These are phyloP conservation scores for Phtheirospermum japonicum DNA, from an alignment of 257 asterid species.

Conservation along the genomic window DNA sequence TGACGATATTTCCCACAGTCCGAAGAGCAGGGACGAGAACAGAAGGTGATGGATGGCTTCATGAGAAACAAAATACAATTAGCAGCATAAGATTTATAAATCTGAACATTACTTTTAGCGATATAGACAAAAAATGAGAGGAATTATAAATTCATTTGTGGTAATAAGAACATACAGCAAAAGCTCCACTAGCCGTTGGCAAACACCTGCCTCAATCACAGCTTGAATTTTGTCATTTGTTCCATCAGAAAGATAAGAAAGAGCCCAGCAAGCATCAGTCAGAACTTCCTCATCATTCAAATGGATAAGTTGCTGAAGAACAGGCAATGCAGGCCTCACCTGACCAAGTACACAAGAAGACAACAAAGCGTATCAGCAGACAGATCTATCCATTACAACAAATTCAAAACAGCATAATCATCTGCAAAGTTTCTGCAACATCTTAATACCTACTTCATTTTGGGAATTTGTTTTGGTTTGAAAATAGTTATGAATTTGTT, in stretches of 20 bases:
- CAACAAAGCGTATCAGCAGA: not conserved
- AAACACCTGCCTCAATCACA: constrained; percentile 84
- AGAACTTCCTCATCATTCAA: constrained; percentile 87
- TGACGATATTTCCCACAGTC: constrained; percentile 88
- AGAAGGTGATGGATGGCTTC: constrained; percentile 87
- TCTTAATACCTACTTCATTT: not conserved
- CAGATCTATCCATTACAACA: not conserved
- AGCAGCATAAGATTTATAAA: not conserved
- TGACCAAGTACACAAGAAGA: constrained; percentile 21
- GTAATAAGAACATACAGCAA: constrained; percentile 38
- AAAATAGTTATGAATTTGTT: no score
- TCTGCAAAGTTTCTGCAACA: not conserved
- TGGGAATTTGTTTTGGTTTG: no score
- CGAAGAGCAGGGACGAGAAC: constrained; percentile 94
- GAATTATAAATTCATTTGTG: not conserved
- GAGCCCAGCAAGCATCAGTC: constrained; percentile 97
- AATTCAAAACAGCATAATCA: not conserved
- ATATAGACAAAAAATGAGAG: no score
- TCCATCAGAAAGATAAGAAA: constrained; percentile 89
- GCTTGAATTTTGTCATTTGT: constrained; percentile 92
- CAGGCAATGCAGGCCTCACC: constrained; percentile 91
- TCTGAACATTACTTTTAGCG: no score
- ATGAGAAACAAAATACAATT: constrained; percentile 20
- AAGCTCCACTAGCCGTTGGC: constrained; percentile 78
- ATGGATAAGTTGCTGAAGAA: constrained; percentile 64